A percentile compares a stretch with the other conserved stretches of the same genome.
Evolutionary conservation across 2,329 filamentous ascomycete species (phyloP).

Genomic region (Colletotrichum agaves): DNA sequence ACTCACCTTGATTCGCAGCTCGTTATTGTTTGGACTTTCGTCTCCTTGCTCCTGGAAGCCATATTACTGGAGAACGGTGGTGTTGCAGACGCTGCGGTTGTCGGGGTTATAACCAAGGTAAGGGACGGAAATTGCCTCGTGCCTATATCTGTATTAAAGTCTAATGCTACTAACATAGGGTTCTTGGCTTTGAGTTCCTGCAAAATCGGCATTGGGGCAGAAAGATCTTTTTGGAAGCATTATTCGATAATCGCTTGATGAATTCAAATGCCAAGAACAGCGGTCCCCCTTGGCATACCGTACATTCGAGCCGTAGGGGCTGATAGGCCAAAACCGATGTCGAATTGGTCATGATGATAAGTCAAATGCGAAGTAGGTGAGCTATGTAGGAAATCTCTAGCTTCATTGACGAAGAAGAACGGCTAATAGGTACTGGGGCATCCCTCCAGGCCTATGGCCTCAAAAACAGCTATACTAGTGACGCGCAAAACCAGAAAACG

Average conservation of each 20-base stretch:
- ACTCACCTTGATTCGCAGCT: not conserved
- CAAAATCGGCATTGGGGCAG: not conserved
- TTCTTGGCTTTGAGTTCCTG: not conserved
- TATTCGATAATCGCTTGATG: not conserved
- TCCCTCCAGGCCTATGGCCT: constrained; percentile 22
- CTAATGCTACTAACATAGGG: not conserved
- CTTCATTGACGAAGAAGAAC: constrained; percentile 23
- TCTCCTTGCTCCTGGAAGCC: constrained; percentile 29
- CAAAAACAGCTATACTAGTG: constrained; percentile 35
- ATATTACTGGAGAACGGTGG: not conserved
- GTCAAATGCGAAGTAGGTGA: not conserved
- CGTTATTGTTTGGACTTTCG: constrained; percentile 38
- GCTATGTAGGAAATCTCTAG: constrained; percentile 16
- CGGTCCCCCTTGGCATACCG: not conserved
- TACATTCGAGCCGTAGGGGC: too few species aligned
- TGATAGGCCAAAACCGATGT: too few species aligned
- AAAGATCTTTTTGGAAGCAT: not conserved
- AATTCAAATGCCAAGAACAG: not conserved
- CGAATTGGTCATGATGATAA: not conserved
- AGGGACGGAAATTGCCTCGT: not conserved
- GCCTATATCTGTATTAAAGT: too few species aligned
- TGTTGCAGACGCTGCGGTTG: not conserved
- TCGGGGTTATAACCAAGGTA: not conserved
- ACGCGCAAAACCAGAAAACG: constrained; percentile 13
- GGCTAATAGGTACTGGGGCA: constrained; percentile 25